A percentile compares a stretch with the other conserved stretches of the same genome.
phyloP scores from a whole-genome alignment of 2,329 filamentous ascomycete species.

The Pseudogymnoascus verrucosus region DNA sequence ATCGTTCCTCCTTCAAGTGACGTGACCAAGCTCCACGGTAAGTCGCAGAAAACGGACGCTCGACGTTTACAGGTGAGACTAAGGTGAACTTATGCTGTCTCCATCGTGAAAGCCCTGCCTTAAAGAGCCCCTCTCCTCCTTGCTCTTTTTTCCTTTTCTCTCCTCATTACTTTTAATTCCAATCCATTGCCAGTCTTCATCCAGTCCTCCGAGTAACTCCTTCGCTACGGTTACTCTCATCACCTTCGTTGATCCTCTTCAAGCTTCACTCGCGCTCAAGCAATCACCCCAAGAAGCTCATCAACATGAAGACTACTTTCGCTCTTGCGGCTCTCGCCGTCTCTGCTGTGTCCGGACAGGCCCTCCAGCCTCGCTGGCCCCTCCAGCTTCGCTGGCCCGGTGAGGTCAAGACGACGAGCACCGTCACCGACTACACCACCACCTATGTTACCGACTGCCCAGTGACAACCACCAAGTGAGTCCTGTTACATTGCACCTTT shows the following conservation, averaged over 20 bases:
- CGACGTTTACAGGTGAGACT: background rate
- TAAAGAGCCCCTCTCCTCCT: background rate
- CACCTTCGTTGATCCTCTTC: slow-evolving; percentile 7
- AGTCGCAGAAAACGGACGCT: background rate
- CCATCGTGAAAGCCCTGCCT: background rate
- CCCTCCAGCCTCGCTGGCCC: slow-evolving; percentile 13
- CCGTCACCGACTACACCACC: slow-evolving; percentile 17
- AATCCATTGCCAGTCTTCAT: background rate
- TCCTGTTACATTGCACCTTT: slow-evolving; percentile 4
- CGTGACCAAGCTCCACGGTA: slow-evolving; percentile 5
- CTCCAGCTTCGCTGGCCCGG: slow-evolving; percentile 12
- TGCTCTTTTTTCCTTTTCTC: background rate
- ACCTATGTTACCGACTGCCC: slow-evolving; percentile 18
- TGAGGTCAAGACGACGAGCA: slow-evolving; percentile 10
- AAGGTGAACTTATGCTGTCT: background rate
- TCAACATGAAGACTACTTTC: slow-evolving; percentile 24
- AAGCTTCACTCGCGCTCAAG: background rate
- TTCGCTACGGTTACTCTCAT: slow-evolving; percentile 9
- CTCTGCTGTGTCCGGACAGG: slow-evolving; percentile 16
- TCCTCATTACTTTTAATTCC: background rate
- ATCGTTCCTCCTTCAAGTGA: background rate
- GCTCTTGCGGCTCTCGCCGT: slow-evolving; percentile 21
- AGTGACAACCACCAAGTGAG: slow-evolving; percentile 18
- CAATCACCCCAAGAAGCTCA: background rate
- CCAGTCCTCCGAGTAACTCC: slow-evolving; percentile 1